Evolutionary conservation across 768 basidiomycete genomes (phyloP).

Genomic region (Tylopilus vinaceipallidus): DNA sequence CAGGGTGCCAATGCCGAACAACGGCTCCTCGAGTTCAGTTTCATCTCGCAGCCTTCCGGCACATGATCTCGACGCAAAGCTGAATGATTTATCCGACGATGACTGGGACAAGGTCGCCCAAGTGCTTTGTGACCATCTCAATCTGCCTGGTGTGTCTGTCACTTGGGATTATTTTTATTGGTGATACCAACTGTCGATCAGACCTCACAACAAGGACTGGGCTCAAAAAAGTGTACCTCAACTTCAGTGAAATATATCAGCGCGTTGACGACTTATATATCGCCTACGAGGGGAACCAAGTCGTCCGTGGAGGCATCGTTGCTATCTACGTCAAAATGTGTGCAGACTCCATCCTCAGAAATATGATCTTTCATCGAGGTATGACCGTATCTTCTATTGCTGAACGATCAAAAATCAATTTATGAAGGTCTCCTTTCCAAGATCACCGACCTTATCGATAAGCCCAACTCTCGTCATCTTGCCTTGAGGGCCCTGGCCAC

Average conservation of each 20-base stretch:
- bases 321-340: slow-evolving; percentile 63
- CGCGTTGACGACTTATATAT: slow-evolving; percentile 47
- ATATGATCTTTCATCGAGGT: slow-evolving; percentile 56
- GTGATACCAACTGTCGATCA: not conserved
- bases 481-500: slow-evolving; percentile 53
- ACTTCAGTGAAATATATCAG: slow-evolving; percentile 49
- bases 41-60: not conserved
- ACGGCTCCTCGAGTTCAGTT: too few relatives aligned
- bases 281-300: slow-evolving; percentile 38
- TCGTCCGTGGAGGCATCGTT: slow-evolving; percentile 50
- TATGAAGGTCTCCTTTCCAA: slow-evolving; percentile 48
- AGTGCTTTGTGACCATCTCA: slow-evolving; percentile 46
- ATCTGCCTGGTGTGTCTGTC: slow-evolving; percentile 48
- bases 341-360: slow-evolving; percentile 53
- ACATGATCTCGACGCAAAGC: not conserved
- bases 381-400: not conserved
- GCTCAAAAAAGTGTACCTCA: slow-evolving; percentile 56
- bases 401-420: not conserved
- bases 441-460: slow-evolving; percentile 49
- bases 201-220: slow-evolving; percentile 45
- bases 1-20: slow-evolving; percentile 1
- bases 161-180: not conserved
- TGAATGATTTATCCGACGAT: slow-evolving; percentile 25
- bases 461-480: slow-evolving; percentile 43
- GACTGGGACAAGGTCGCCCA: slow-evolving; percentile 47